Evolutionary conservation across 371 early-diverging fungal genomes (phyloP), one percentile per base, ranked within the genome.

Genomic region (Quaeritorhiza haematococci): DNA sequence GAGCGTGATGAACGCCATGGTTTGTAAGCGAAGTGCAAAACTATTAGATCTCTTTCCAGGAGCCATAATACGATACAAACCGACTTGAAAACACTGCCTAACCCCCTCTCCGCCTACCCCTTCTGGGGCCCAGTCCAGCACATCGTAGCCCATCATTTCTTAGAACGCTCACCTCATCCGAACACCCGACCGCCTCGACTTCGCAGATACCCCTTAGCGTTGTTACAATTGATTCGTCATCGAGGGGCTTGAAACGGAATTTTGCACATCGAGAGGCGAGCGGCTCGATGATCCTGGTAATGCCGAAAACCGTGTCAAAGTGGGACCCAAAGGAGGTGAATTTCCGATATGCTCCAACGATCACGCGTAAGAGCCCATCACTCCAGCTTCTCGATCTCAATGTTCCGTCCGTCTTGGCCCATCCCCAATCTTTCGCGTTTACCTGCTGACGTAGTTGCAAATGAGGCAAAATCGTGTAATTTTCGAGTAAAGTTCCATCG

Each of bases 401-500:
- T n/a, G n/a, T n/a, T n/a, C 13, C 38, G 13, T 13, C n/a, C 13
- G 38, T 38, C 38, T n/a, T 13, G 13, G 13, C 38, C n/a, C 38
- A 38, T 13, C n/a, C n/a, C n/a, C n/a, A 8, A 13, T 26, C 27
- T 47, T 47, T 19, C 17, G 21, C 28, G 6, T 54, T 64, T 76
- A 89, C 83, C 91, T 73, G 56, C 86, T 81, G 52, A 94, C 89
- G 75, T 96, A 96, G 78, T 99, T 99, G 73, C 98, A 98, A 35
- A 99, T 92, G 24, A 99, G 71, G 66, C 98, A 98, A 73, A 99
- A 99, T 32, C 99, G 85, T 0, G 98, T 97, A 15, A 89, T 85
- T 49, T 89, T 88, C 44, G 95, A 91, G 71, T 93, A 96, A 2
- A 89, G 87, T 72, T 99, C 99, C 88, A 99, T 99, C n/a, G 93